phyloP scores from a whole-genome alignment of 2,329 filamentous ascomycete species.

The Ceratocystis alfenasii region DNA sequence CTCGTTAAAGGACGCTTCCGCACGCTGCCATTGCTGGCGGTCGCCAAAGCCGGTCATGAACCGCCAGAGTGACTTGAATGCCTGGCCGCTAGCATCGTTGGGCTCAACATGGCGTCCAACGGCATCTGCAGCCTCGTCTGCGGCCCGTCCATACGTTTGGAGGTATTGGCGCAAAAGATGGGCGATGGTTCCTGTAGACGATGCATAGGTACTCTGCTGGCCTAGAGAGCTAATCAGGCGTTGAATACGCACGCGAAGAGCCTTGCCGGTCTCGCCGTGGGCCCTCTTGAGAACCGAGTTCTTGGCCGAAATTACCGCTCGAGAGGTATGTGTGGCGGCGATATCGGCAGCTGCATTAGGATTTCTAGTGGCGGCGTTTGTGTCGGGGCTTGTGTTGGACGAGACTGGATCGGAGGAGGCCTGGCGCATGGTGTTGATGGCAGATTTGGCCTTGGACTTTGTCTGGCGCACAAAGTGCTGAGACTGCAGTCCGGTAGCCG shows the following conservation, averaged over 20 bases:
- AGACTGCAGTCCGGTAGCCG: neutral
- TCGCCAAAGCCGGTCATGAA: conserved; percentile 73
- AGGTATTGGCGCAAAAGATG: conserved; percentile 68
- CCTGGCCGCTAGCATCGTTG: conserved; percentile 63
- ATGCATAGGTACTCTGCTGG: conserved; percentile 67
- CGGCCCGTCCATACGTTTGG: conserved; percentile 60
- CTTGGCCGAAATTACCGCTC: conserved; percentile 39
- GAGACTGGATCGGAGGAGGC: conserved; percentile 1
- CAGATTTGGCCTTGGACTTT: conserved; percentile 7
- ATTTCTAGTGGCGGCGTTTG: neutral
- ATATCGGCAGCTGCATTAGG: conserved; percentile 25
- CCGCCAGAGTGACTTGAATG: conserved; percentile 67
- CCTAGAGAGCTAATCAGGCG: conserved; percentile 67
- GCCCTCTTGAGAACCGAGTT: conserved; percentile 58
- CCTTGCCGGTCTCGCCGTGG: conserved; percentile 60
- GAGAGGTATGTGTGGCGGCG: conserved; percentile 35
- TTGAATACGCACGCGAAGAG: conserved; percentile 59
- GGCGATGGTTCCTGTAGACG: conserved; percentile 70
- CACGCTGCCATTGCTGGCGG: conserved; percentile 58
- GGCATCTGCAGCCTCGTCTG: conserved; percentile 52
- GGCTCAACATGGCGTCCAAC: conserved; percentile 59
- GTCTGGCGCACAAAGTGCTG: neutral
- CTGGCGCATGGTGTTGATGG: neutral
- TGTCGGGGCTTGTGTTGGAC: neutral
- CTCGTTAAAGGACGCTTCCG: conserved; percentile 55